phyloP scores from a whole-genome alignment of 2,329 filamentous ascomycete species.

The Phoma sp. region DNA sequence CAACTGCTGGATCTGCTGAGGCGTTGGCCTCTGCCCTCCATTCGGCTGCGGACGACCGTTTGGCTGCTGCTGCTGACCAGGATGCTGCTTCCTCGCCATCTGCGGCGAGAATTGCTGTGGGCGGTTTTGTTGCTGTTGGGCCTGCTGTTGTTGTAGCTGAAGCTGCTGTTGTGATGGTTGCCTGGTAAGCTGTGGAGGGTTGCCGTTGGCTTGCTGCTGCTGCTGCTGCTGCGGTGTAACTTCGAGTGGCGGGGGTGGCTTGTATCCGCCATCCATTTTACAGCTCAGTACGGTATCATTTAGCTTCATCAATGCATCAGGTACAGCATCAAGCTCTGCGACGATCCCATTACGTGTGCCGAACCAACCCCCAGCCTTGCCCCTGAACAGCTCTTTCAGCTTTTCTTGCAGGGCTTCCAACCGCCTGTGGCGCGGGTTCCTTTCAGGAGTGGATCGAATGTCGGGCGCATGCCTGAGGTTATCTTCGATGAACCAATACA shows the following conservation, averaged over 20 bases:
- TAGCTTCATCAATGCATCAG: conserved; percentile 46
- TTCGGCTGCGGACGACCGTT: conserved; percentile 9
- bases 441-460: conserved; percentile 33
- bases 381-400: conserved; percentile 44
- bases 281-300: conserved; percentile 49
- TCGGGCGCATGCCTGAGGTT: conserved; percentile 32
- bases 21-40: conserved; percentile 8
- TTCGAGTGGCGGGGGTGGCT: conserved; percentile 28
- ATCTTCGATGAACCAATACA: conserved; percentile 50
- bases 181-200: conserved; percentile 14
- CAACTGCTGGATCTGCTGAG: conserved; percentile 14
- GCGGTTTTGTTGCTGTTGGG: conserved; percentile 13
- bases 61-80: conserved; percentile 2
- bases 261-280: conserved; percentile 38
- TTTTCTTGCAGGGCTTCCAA: conserved; percentile 40
- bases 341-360: conserved; percentile 50
- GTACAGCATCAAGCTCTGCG: conserved; percentile 45
- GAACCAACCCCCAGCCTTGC: conserved; percentile 45
- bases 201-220: conserved; percentile 14
- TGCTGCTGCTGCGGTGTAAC: conserved; percentile 7
- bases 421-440: conserved; percentile 36
- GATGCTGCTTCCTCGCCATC: conserved; percentile 12
- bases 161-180: conserved; percentile 19
- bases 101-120: conserved; percentile 24
- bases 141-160: neutral